Evolutionary conservation across 306 rosid species (phyloP).

Genomic region (Rosa multiflora): DNA sequence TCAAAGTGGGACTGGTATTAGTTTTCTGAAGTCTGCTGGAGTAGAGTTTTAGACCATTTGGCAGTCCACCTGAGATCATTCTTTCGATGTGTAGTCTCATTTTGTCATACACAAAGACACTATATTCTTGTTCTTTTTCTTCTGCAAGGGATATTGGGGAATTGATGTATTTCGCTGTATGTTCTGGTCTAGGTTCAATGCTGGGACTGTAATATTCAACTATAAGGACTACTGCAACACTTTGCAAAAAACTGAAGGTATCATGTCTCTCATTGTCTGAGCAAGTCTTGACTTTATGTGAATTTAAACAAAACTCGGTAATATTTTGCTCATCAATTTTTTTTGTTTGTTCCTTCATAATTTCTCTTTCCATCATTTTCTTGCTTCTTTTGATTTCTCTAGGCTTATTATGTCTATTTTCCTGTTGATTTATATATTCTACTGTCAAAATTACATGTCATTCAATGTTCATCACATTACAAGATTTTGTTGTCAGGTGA

Average conservation of each 20-base stretch:
- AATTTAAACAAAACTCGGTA: not conserved
- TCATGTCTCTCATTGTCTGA: conserved; percentile 13
- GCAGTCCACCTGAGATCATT: not conserved
- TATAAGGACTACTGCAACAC: conserved; percentile 75
- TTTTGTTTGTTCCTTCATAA: not conserved
- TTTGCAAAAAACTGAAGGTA: conserved; percentile 91
- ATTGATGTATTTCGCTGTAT: conserved; percentile 22
- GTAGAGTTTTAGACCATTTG: not conserved
- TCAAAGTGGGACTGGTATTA: not conserved
- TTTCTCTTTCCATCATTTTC: not conserved
- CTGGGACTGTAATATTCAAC: conserved; percentile 87
- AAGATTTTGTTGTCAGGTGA: not conserved
- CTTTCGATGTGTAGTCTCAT: not conserved
- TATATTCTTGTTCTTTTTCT: not conserved
- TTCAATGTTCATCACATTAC: not conserved
- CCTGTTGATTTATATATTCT: not conserved
- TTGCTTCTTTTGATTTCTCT: not conserved
- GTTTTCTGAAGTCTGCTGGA: not conserved
- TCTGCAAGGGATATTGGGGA: conserved; percentile 6
- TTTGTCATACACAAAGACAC: not conserved
- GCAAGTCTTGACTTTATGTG: not conserved
- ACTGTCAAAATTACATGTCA: not conserved
- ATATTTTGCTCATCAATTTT: not conserved
- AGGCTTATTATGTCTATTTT: not conserved
- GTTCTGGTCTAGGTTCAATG: conserved; percentile 51